Evolutionary conservation across 1,284 basidiomycete species (phyloP).

Genomic region (Garcileccinum viscosum): DNA sequence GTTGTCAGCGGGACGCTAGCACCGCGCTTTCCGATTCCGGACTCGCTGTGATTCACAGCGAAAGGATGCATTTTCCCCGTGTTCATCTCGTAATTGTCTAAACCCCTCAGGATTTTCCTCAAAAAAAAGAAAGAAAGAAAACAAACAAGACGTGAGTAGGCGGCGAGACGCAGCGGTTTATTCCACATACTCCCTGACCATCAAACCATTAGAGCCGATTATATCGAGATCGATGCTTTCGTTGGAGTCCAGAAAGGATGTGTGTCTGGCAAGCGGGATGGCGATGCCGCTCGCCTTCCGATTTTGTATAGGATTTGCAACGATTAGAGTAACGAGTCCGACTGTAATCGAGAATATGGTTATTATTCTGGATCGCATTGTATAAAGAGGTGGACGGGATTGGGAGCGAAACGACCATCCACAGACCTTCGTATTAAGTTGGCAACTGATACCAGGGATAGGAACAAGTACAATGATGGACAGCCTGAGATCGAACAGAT

Average conservation of each 20-base stretch:
- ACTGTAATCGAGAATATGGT: background rate
- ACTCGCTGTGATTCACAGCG: background rate
- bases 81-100: background rate
- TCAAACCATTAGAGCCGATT: background rate
- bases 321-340: background rate
- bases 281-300: background rate
- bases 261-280: too few relatives aligned
- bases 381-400: background rate
- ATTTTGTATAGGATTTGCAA: background rate
- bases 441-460: too few relatives aligned
- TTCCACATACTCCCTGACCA: background rate
- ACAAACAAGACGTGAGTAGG: background rate
- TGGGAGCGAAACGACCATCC: background rate
- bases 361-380: background rate
- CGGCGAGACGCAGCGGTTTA: too few relatives aligned
- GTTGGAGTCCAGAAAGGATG: background rate
- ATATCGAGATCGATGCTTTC: background rate
- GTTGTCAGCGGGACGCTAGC: background rate
- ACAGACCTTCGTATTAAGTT: too few relatives aligned
- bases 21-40: background rate
- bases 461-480: too few relatives aligned
- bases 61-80: background rate
- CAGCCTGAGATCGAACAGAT: too few relatives aligned
- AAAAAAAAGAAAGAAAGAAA: too few relatives aligned
- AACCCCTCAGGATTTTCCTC: background rate